These are phyloP conservation scores for Cardamine occulta DNA, from an alignment of 345 rosid genomes.

Conservation along the genomic window DNA sequence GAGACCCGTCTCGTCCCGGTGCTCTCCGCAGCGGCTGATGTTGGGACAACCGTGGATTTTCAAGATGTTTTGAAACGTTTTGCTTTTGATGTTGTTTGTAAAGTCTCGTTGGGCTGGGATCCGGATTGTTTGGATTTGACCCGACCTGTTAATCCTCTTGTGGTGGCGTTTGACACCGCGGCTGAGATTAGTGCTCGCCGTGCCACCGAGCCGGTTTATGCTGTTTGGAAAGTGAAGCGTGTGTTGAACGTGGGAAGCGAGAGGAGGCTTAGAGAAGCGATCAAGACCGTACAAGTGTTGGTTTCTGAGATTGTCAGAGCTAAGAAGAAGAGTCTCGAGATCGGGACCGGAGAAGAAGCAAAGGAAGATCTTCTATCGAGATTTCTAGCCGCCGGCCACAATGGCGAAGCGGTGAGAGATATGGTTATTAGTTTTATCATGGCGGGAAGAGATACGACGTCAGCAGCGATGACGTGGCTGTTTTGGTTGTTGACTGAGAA, in stretches of 20 bases:
- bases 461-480: constrained; percentile 71
- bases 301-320: constrained; percentile 59
- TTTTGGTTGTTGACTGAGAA: constrained; percentile 61
- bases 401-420: constrained; percentile 58
- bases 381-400: constrained; percentile 56
- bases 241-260: constrained; percentile 64
- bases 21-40: constrained; percentile 37
- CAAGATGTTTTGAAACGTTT: constrained; percentile 70
- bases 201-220: constrained; percentile 56
- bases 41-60: constrained; percentile 41
- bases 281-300: constrained; percentile 48
- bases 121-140: constrained; percentile 64
- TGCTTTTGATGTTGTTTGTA: constrained; percentile 60
- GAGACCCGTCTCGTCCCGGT: constrained; percentile 51
- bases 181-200: constrained; percentile 67
- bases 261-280: constrained; percentile 57
- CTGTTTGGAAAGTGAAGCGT: constrained; percentile 68
- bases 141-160: constrained; percentile 60
- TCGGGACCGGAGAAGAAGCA: constrained; percentile 27
- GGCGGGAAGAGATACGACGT: constrained; percentile 75
- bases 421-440: constrained; percentile 69
- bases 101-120: constrained; percentile 68
- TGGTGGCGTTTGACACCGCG: constrained; percentile 63
- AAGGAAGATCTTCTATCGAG: constrained; percentile 69
- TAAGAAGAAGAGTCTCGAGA: constrained; percentile 44